Percentiles rank a stretch among this genome's conserved stretches.
phyloP scores from a whole-genome alignment of 2,329 filamentous ascomycete genomes.

The Penicillium sp. region DNA sequence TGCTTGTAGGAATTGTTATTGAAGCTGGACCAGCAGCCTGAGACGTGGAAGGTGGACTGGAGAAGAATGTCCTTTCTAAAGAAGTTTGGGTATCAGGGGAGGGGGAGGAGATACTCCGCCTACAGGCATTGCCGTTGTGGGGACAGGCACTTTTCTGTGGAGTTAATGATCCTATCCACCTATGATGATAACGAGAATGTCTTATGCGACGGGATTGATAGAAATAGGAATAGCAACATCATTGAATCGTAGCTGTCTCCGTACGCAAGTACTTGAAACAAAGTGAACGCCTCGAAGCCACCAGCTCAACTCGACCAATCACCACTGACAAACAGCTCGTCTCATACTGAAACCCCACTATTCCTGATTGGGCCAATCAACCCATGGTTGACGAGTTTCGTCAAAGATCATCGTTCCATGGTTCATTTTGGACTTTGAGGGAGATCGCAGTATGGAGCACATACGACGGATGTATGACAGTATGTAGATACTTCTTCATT shows the following conservation, averaged over 20 bases:
- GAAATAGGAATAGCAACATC: no score
- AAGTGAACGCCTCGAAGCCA: slow-evolving; percentile 1
- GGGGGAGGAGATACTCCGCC: slow-evolving; percentile 11
- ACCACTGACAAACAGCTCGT: slow-evolving; percentile 10
- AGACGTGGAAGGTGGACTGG: not conserved
- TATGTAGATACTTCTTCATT: not conserved
- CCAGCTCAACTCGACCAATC: not conserved
- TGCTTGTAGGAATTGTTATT: slow-evolving; percentile 1
- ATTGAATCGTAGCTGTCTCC: no score
- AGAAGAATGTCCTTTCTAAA: not conserved
- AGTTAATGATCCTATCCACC: not conserved
- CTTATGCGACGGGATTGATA: no score
- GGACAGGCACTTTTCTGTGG: not conserved
- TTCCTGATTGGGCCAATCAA: slow-evolving; percentile 6
- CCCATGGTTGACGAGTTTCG: slow-evolving; percentile 22
- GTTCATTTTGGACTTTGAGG: no score
- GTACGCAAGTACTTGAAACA: not conserved
- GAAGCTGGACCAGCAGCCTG: slow-evolving; percentile 13
- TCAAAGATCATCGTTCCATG: no score
- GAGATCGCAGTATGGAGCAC: not conserved
- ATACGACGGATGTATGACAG: no score
- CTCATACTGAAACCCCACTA: slow-evolving; percentile 25
- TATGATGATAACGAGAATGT: no score
- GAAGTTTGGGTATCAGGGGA: not conserved
- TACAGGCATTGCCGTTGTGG: slow-evolving; percentile 11